Evolutionary conservation across 768 basidiomycete species (phyloP).

Genomic region (Boletus pseudopeckii): DNA sequence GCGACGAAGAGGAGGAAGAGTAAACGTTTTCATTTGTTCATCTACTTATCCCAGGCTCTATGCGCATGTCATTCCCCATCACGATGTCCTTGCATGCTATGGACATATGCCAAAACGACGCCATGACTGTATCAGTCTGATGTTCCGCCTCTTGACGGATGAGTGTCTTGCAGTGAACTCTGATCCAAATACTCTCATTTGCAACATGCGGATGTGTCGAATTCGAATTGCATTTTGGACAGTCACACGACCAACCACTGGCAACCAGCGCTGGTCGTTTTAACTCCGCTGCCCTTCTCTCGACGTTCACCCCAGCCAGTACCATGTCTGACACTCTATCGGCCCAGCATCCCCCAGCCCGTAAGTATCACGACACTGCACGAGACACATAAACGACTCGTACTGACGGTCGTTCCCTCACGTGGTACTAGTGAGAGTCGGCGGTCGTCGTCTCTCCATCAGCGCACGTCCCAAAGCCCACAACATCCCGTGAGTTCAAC

Average conservation of each 20-base stretch:
- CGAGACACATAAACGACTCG: not conserved
- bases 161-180: not conserved
- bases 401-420: not conserved
- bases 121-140: constrained; percentile 15
- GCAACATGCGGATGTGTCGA: not conserved
- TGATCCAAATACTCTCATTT: not conserved
- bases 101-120: constrained; percentile 30
- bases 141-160: not conserved
- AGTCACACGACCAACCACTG: constrained; percentile 4
- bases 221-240: not conserved
- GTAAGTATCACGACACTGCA: constrained; percentile 32
- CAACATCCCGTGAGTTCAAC: constrained; percentile 27
- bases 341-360: constrained; percentile 45
- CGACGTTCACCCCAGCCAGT: constrained; percentile 2
- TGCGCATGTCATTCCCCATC: constrained; percentile 24
- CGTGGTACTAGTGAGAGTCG: constrained; percentile 39
- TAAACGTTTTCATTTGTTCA: constrained; percentile 35
- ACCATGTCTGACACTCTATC: constrained; percentile 31
- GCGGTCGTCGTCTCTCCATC: constrained; percentile 49
- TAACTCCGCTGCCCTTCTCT: constrained; percentile 13
- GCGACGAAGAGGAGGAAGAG: constrained; percentile 89
- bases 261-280: not conserved
- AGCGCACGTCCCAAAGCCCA: constrained; percentile 39
- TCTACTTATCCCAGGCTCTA: constrained; percentile 26
- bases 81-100: constrained; percentile 33